Conservation (phyloP, 169 alveolate genomes). For the Toxoplasma gondii region DNA sequence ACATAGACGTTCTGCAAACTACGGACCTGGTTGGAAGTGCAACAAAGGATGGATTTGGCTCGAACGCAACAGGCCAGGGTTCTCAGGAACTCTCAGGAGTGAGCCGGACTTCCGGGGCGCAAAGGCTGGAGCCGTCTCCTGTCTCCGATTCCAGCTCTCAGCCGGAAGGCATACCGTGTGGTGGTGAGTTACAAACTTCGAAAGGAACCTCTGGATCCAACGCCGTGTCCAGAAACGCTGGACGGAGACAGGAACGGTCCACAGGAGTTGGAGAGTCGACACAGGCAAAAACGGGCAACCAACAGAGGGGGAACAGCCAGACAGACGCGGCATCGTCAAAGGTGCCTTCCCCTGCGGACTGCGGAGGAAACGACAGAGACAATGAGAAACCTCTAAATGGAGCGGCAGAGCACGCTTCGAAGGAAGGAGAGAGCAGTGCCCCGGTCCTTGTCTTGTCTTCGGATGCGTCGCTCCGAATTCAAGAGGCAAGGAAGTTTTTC, state of each 20-base stretch:
- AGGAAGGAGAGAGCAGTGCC: not conserved
- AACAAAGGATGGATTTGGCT: no score
- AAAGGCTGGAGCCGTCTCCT: no score
- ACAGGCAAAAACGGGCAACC: no score
- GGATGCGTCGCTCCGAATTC: slow-evolving; percentile 18
- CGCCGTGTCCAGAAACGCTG: not conserved
- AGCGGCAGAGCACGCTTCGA: not conserved
- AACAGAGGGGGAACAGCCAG: no score
- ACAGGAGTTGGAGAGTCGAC: not conserved
- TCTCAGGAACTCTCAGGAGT: no score
- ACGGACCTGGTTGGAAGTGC: no score
- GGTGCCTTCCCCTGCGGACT: no score
- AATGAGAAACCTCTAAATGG: not conserved
- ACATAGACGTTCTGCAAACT: no score
- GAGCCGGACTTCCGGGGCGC: no score
- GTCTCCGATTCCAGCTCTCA: not conserved
- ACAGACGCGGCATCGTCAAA: no score
- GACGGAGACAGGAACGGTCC: not conserved
- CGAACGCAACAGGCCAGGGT: no score
- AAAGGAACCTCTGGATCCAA: not conserved
- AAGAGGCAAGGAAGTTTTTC: slow-evolving; percentile 26
- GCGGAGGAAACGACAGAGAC: not conserved
- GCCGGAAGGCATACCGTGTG: not conserved
- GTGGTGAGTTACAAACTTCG: not conserved
- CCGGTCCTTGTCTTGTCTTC: not conserved